Base-by-base conservation (phyloP, 176 grass and related monocot species). In the Saccharum officinarum region DNA sequence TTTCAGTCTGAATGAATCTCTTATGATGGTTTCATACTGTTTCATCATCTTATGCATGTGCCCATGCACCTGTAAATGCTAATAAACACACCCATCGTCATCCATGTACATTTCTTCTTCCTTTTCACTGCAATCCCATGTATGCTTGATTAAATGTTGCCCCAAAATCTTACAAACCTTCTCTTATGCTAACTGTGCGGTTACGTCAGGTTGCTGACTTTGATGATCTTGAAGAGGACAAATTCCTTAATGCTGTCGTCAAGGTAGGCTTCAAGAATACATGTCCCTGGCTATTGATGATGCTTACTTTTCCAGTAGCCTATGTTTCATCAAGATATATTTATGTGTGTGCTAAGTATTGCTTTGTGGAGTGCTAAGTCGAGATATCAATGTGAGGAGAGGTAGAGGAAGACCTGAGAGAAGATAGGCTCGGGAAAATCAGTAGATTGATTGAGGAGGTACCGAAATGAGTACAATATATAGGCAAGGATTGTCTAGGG, bases 241-340 rank as follows among this genome's bases (percentile, higher is more conserved):
- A 89, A 91, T 99, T 91, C 85, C 67, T 99, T 76, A 96, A 99
- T 88, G 90, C 92, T 82, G 94, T 99, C 66, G 92, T 99, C 61
- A 99, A 99, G 97, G 97, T 99, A 75, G 45, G 71, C 23, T 44
- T 82, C 26, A 72, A 20, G 55, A 69, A 86, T 80, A 63, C 49
- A 12, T 45, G n/a, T 34, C 45, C 18, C 31, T 80, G 2, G 7
- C 33, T 45, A 41, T 86, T 15, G 13, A 75, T 80, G 39, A 64
- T 64, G 63, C 49, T 76, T 64, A 41, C 23, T 17, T 20, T 20
- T 26, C 10, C 31, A 38, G 10, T 65, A 45, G 8, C 15, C 10
- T 28, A 78, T 80, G 22, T 30, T 83, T 73, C 66, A 30, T 12
- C 30, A 18, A n/a, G 16, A 26, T 14, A 83, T 60, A 26, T 73